phyloP scores from a whole-genome alignment of 345 rosid species.

The Pistacia atlantica region DNA sequence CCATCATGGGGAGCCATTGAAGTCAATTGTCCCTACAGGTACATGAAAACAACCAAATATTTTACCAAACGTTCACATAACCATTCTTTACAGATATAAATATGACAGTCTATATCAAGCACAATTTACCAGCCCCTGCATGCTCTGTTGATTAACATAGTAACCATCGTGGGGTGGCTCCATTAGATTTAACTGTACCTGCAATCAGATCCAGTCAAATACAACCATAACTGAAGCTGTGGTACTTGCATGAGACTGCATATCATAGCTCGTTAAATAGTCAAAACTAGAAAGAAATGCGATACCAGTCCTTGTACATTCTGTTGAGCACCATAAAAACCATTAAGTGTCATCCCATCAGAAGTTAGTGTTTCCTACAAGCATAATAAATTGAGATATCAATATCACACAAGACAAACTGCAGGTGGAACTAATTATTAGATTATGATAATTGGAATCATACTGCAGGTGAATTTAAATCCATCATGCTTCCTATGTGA shows the following conservation, averaged over 20 bases:
- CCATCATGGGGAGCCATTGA: constrained; percentile 49
- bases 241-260: background rate
- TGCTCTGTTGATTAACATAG: constrained; percentile 45
- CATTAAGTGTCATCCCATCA: constrained; percentile 47
- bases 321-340: constrained; percentile 48
- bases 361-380: constrained; percentile 49
- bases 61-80: background rate
- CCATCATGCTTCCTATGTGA: background rate
- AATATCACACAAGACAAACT: background rate
- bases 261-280: background rate
- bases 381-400: constrained; percentile 2
- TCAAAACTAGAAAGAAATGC: background rate
- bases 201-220: constrained; percentile 17
- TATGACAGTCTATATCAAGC: background rate
- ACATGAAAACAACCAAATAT: constrained; percentile 4
- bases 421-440: background rate
- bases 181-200: constrained; percentile 59
- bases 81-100: background rate
- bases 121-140: constrained; percentile 49
- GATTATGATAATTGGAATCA: constrained; percentile 4
- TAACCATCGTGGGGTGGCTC: constrained; percentile 61
- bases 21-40: constrained; percentile 49
- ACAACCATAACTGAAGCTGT: background rate
- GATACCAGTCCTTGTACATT: constrained; percentile 54
- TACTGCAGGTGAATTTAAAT: background rate